Evolutionary conservation across 192 early-diverging fungal species (phyloP), one percentile per base, ranked within the genome.

Genomic region (Podila horticola): DNA sequence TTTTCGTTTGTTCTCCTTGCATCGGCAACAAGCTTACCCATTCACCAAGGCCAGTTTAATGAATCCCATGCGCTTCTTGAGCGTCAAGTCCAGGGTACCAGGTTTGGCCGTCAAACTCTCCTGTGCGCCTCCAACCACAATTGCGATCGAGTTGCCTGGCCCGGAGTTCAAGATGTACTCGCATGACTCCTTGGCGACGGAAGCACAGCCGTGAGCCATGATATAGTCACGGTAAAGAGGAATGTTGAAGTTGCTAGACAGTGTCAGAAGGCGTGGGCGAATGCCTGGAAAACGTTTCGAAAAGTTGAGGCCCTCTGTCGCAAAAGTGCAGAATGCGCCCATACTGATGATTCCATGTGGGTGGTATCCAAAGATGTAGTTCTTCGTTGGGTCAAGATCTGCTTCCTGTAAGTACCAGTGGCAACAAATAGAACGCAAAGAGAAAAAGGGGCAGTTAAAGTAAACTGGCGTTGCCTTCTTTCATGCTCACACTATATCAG

Each of bases 301-400:
- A 60, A 98, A 92, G 11, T 90, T 86, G 29, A 91, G 83, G 3
- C 94, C 95, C 52, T 96, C 94, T 1, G 93, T 93, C 1, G 85
- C 96, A 76, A 95, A 95, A 50, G 94, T 92, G 24, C 89, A 87
- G 79, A 92, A 91, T 3, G 95, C 93, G 24, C 93, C 93, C 64
- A 96, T 88, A 30, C 89, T 85, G 60, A 96, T 92, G 52, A 97
- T 93, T 5, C 95, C 95, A 61, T 97, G 95, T 13, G 96, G 96
- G 64, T 98, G 96, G 68, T 93, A 94, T 9, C 85, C 95, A 88
- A 98, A 94, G 5, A 98, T 88, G 67, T 98, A 97, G 64, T 93
- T 93, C 62, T 90, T 90, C 31, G 65, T 76, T 6, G 95, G 90
- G 81, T 97, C 95, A 72, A 98, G 75, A 22, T 95, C 93, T 41